A percentile compares a stretch with the other conserved stretches of the same genome.
Conservation (phyloP, 495 filamentous ascomycete species). For the Penicillium canescens region DNA sequence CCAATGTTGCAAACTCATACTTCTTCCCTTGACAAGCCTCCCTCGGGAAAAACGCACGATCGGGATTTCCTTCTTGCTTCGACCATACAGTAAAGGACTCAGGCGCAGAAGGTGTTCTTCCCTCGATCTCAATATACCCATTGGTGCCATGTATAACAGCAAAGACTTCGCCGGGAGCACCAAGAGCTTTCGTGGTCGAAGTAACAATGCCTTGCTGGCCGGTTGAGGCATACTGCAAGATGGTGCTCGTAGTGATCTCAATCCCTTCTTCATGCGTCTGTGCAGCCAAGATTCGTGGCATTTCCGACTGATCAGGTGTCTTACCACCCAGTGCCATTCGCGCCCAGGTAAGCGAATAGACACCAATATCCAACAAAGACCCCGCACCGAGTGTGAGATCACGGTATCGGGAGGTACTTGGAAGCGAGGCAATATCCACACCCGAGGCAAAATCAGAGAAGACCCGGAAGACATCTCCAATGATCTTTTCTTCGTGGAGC, state of each 20-base stretch:
- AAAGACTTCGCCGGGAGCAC: constrained; percentile 7
- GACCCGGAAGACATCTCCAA: constrained; percentile 10
- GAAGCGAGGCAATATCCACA: constrained; percentile 8
- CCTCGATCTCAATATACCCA: constrained; percentile 21
- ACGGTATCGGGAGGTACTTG: constrained; percentile 5
- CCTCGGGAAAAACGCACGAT: not conserved
- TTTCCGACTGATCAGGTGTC: not conserved
- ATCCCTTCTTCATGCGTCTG: constrained; percentile 22
- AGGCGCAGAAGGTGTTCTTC: constrained; percentile 16
- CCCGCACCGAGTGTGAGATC: constrained; percentile 16
- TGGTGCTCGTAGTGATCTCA: constrained; percentile 18
- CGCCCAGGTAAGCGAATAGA: constrained; percentile 27
- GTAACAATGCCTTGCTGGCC: constrained; percentile 22
- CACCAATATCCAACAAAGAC: constrained; percentile 20
- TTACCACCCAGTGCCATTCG: constrained; percentile 13
- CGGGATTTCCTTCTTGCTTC: not conserved
- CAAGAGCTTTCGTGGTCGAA: constrained; percentile 15
- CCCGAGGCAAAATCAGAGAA: constrained; percentile 8
- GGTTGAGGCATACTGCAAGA: constrained; percentile 15
- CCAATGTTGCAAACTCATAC: constrained; percentile 11
- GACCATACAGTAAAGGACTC: constrained; percentile 22
- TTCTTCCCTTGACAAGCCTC: constrained; percentile 3
- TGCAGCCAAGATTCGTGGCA: constrained; percentile 12
- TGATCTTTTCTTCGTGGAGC: constrained; percentile 11
- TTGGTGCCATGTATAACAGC: constrained; percentile 18